Base-by-base conservation (phyloP, 331 rosid species). In the Prunus yedoensis region DNA sequence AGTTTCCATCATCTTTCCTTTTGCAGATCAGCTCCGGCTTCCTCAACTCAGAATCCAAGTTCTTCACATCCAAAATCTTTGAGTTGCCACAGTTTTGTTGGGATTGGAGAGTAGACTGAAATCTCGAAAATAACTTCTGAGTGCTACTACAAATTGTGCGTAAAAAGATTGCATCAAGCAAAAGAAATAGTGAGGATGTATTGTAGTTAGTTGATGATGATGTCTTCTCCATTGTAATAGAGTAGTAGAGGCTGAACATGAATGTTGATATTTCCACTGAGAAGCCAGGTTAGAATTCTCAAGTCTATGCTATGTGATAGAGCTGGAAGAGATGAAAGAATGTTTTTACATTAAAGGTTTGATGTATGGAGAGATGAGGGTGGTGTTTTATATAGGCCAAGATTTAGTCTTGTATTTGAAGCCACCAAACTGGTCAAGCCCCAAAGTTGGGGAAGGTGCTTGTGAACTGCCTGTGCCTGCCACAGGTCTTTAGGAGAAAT, bases 191-290 rank as follows among this genome's bases (percentile, higher is more conserved):
- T 10, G 70, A 74, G 32, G 49, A 66, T 17, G 41, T 2, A 65
- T 20, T 64, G 18, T 3, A 59, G 32, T 47, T 14, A 49, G 60
- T 18, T 10, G 65, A 41, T 14, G 81, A 50, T 59, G 83, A 46
- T 58, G 75, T 61, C 45, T 71, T 51, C 45, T 73, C 86, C 77
- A 82, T 84, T 11, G 85, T 62, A 53, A 80, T 54, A 74, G 23
- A 64, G 82, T 38, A 52, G 58, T 68, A 41, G 59, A 79, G 56
- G 20, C 10, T 6, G 53, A 47, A 32, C 63, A 78, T 62, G 67
- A n/a, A 17, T 27, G 17, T 4, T 12, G 32, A 16, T 68, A 27
- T 15, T 9, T 9, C 43, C 21, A 51, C 18, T 5, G 5, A 30
- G 17, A 51, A 32, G 54, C 45, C 64, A 20, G 53, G 64, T 70